Conservation (phyloP, 805 yeast species). For the Candida berthetii region DNA sequence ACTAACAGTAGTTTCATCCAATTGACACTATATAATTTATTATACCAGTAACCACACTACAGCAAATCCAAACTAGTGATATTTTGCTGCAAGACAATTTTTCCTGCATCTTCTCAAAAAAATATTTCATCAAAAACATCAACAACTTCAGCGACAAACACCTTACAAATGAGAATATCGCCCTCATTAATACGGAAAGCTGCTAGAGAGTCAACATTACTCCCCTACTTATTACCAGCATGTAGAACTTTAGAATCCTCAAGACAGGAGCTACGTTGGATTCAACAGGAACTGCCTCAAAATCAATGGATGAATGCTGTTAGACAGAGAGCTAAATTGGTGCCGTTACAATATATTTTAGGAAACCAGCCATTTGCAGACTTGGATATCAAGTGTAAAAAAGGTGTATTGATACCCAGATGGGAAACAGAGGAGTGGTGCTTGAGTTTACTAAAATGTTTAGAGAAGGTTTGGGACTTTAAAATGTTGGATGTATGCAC, state of each 20-base stretch:
- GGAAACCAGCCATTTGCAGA: constrained; percentile 85
- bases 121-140: no score
- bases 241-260: constrained; percentile 31
- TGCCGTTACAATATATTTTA: constrained; percentile 81
- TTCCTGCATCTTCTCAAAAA: no score
- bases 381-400: constrained; percentile 50
- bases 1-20: no score
- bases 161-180: constrained; percentile 5
- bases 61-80: no score
- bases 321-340: constrained; percentile 37
- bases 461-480: constrained; percentile 5
- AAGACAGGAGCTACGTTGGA: constrained; percentile 57
- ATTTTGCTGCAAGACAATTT: no score
- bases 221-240: constrained; percentile 11
- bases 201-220: constrained; percentile 1
- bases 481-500: constrained; percentile 68
- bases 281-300: constrained; percentile 46
- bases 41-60: no score
- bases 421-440: constrained; percentile 97
- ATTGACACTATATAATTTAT: no score
- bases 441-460: constrained; percentile 27
- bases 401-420: constrained; percentile 79
- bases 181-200: constrained; percentile 9
- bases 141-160: no score
- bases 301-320: constrained; percentile 48